These are phyloP conservation scores for Acarospora socialis DNA, from an alignment of 2,329 filamentous ascomycete genomes.

Conservation along the genomic window DNA sequence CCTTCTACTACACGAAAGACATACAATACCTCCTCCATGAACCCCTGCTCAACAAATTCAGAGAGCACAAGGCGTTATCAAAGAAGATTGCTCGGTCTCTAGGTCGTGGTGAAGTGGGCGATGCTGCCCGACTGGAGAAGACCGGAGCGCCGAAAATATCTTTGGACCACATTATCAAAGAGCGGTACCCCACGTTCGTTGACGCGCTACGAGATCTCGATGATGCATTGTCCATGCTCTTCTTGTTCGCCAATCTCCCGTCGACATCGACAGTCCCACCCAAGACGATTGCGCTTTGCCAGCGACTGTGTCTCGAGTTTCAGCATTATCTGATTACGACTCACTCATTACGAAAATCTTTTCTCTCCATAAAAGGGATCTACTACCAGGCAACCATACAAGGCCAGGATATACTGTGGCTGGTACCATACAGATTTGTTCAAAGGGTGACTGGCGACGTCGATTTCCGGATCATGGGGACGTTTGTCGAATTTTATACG, in stretches of 20 bases:
- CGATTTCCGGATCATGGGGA: constrained; percentile 98
- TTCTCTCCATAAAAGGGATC: constrained; percentile 96
- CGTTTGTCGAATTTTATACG: constrained; percentile 97
- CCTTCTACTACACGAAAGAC: constrained; percentile 85
- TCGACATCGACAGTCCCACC: constrained; percentile 78
- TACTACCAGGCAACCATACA: constrained; percentile 98
- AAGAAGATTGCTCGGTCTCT: constrained; percentile 95
- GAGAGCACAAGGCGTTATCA: constrained; percentile 89
- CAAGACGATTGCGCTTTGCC: constrained; percentile 91
- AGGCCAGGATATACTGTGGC: constrained; percentile 91
- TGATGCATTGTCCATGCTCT: constrained; percentile 92
- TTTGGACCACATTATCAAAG: constrained; percentile 91
- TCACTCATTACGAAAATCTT: constrained; percentile 84
- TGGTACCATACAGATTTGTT: constrained; percentile 96
- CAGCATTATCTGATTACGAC: constrained; percentile 94
- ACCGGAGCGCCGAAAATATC: constrained; percentile 80
- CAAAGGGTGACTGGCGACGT: constrained; percentile 87
- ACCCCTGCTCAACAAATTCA: constrained; percentile 83
- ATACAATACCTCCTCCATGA: constrained; percentile 98
- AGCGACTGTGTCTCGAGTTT: constrained; percentile 86
- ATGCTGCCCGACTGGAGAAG: constrained; percentile 81
- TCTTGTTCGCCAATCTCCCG: constrained; percentile 91
- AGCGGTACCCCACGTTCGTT: constrained; percentile 93
- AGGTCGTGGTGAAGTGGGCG: constrained; percentile 76
- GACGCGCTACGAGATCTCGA: constrained; percentile 90